Base-by-base conservation (phyloP, 148 eudicot species). In the Dysphania ambrosioides region DNA sequence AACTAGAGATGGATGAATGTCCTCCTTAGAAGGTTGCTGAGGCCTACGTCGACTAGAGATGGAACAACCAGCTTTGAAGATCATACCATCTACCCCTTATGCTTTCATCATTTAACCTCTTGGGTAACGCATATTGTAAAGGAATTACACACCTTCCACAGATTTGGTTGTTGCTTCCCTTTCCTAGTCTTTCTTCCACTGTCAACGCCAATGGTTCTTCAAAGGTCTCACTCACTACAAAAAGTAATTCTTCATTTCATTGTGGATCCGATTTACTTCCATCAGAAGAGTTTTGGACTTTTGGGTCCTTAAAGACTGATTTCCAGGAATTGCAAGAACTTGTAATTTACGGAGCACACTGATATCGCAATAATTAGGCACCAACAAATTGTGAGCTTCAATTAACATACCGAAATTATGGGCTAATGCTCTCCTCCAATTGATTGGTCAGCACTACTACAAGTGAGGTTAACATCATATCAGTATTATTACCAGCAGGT, bases 221-320 rank as follows among this genome's bases (percentile, higher is more conserved):
- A 60, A 89, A 84, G 42, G 91, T 89, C 55, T 89, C 93, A 1
- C 89, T 84, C 12, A 78, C 86, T 9, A 89, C 93, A 30, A 89
- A 86, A 34, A 87, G 56, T 47, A 89, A 76, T 41, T 89, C 93
- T 63, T 87, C 93, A 56, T 89, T 89, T 91, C 93, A 89, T 85
- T 70, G 64, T 12, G 93, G 88, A 47, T 84, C 82, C 0, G 79
- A 47, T 5, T 8, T 81, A 38, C 74, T 75, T 75, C 78, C 82
- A 16, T 26, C 41, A 34, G 19, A 62, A 34, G 78, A 77, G 41
- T n/a, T n/a, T n/a, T n/a, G n/a, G n/a, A n/a, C n/a, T 72, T 41
- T 41, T 69, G 86, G 9, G 94, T 90, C 47, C 72, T 82, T 61
- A 63, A 26, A 19, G 72, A 77, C 72, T 90, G 94, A 62, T 79